These are phyloP conservation scores for Neopestalotiopsis clavispora DNA, from an alignment of 2,329 filamentous ascomycete species.

Conservation along the genomic window DNA sequence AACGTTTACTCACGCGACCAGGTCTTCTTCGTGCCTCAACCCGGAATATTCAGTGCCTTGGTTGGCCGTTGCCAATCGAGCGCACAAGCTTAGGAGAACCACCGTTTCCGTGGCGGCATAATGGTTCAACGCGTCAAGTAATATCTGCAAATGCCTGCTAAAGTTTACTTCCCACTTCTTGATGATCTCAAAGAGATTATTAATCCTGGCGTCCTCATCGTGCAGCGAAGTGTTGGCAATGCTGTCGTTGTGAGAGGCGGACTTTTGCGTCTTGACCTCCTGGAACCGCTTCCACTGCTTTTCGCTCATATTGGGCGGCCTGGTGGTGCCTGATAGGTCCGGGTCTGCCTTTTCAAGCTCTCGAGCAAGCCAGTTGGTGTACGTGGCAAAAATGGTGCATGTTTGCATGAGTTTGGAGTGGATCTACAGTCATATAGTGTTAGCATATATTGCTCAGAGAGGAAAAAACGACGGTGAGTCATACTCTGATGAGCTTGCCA, in stretches of 20 bases:
- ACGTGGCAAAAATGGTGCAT: constrained; percentile 91
- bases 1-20: constrained; percentile 23
- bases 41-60: constrained; percentile 73
- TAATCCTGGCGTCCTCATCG: constrained; percentile 58
- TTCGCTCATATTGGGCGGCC: constrained; percentile 62
- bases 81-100: constrained; percentile 86
- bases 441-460: constrained; percentile 22
- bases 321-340: constrained; percentile 66
- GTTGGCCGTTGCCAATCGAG: constrained; percentile 79
- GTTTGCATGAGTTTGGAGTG: constrained; percentile 97
- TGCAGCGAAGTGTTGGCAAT: constrained; percentile 42
- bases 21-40: constrained; percentile 62
- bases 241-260: constrained; percentile 31
- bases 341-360: constrained; percentile 85
- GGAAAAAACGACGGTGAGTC: constrained; percentile 24
- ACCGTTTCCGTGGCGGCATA: constrained; percentile 98
- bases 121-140: constrained; percentile 94
- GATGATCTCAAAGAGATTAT: constrained; percentile 84
- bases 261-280: constrained; percentile 48
- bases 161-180: constrained; percentile 95
- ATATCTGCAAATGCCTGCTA: constrained; percentile 86
- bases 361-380: constrained; percentile 83
- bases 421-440: constrained; percentile 62
- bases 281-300: constrained; percentile 67
- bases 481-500: constrained; percentile 86